These are phyloP conservation scores for Fusarium ramigenum DNA, from an alignment of 2,329 filamentous ascomycete genomes.

Conservation along the genomic window DNA sequence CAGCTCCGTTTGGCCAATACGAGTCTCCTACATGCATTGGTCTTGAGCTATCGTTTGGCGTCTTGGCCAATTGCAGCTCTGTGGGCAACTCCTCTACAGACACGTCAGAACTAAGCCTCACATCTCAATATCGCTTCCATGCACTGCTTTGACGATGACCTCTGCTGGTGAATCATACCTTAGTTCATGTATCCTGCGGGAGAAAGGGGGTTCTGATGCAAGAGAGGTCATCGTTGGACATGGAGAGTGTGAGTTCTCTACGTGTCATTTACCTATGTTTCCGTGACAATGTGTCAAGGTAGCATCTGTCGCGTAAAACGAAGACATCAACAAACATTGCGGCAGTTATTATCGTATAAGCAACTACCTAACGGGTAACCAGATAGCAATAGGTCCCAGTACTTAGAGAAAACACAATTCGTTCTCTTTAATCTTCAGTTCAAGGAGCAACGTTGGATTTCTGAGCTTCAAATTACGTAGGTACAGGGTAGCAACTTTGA, in stretches of 20 bases:
- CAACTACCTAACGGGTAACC: neutral
- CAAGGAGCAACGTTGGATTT: neutral
- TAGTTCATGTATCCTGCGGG: constrained; percentile 9
- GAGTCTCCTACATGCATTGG: neutral
- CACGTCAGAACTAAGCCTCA: constrained; percentile 32
- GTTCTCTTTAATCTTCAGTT: neutral
- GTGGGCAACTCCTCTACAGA: constrained; percentile 15
- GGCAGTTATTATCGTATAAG: neutral
- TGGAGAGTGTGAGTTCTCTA: neutral
- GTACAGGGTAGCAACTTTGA: neutral
- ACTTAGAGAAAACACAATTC: neutral
- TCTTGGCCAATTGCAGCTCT: constrained; percentile 17
- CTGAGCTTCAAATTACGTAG: neutral
- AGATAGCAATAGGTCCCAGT: neutral
- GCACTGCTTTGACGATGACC: constrained; percentile 1
- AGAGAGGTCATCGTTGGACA: neutral
- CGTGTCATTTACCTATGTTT: neutral
- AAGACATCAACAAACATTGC: neutral
- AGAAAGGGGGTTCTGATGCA: constrained; percentile 2
- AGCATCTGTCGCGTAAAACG: neutral
- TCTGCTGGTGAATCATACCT: neutral
- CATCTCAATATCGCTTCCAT: constrained; percentile 31
- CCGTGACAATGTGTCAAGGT: neutral
- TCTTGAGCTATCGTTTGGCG: neutral
- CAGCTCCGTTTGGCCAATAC: neutral